Conservation (phyloP, 2,329 filamentous ascomycete genomes). For the Chaetomium sp. region DNA sequence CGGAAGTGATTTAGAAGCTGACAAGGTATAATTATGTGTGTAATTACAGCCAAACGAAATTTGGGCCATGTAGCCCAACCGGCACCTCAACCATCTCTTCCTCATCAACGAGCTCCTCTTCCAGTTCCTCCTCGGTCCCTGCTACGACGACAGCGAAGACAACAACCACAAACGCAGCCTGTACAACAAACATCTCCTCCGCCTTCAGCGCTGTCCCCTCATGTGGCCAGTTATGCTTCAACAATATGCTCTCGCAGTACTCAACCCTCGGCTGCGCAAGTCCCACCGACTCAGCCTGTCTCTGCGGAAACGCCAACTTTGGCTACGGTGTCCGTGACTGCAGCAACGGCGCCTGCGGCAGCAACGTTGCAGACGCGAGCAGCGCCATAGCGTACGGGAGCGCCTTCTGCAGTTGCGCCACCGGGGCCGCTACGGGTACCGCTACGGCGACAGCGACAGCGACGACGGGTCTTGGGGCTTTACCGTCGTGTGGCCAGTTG, state of each 20-base stretch:
- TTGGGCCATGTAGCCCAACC: no score
- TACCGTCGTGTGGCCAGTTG: background rate
- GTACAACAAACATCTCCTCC: background rate
- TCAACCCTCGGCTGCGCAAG: background rate
- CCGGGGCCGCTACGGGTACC: no score
- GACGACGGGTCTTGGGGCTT: background rate
- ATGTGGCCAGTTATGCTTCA: background rate
- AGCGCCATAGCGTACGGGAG: background rate
- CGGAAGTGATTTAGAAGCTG: no score
- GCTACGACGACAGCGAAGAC: background rate
- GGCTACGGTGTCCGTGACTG: background rate
- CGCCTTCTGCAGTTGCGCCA: background rate
- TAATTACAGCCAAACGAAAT: no score
- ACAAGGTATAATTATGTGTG: no score
- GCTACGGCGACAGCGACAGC: background rate
- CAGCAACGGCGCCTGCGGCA: slow-evolving; percentile 16
- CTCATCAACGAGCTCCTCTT: no score
- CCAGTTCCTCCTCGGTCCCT: slow-evolving; percentile 11
- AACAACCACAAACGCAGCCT: background rate
- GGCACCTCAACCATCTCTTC: no score
- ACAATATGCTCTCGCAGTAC: background rate
- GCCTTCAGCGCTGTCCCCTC: background rate
- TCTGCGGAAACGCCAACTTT: background rate
- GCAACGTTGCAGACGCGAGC: background rate
- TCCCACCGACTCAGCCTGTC: background rate